Base-by-base conservation (phyloP, 176 grass and related monocot genomes). In the Guadua angustifolia region DNA sequence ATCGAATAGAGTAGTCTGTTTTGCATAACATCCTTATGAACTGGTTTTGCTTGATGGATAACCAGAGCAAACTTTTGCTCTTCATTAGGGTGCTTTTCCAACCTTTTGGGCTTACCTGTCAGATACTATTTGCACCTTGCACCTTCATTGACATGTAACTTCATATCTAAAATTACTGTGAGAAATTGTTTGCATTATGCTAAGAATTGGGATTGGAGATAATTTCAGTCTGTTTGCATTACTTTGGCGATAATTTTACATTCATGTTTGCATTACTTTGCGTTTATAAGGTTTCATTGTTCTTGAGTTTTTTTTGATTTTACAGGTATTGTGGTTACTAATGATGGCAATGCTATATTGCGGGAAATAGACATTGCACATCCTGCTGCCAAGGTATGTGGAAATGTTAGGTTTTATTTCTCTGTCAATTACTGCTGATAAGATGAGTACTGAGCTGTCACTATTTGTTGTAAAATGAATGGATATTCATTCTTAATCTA, bases 271-370 rank as follows among this genome's bases (percentile, higher is more conserved):
- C 33, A 26, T 82, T 52, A 2, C 49, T 40, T 61, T 46, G 21
- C 26, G 0, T 49, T 53, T 47, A 29, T 71, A 91, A 26, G 33
- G 29, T 75, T 83, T 51, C 36, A 64, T 53, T 79, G 74, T 71
- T 52, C 70, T 69, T 79, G 32, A 24, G 6, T 64, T 69, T 5
- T 66, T 86, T 84, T 17, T 84, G 42, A 25, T 75, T 63, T 40
- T 56, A 59, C 84, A 95, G 96, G 96, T 59, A 99, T 99, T 79
- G 96, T 99, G 4, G 96, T 99, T 55, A 99, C 96, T 60, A 99
- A 99, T 83, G 96, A 95, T 47, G 96, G 96, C 44, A 99, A 99
- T 94, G 89, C 96, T 83, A 99, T 99, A 64, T 69, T 99, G 52
- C 92, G 96, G 49, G 96, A 99, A 80, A 83, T 99, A 71, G 96